Evolutionary conservation across 1,139 yeast species (phyloP), one percentile per base, ranked within the genome.

Genomic region (Suhomyces guaymorum): DNA sequence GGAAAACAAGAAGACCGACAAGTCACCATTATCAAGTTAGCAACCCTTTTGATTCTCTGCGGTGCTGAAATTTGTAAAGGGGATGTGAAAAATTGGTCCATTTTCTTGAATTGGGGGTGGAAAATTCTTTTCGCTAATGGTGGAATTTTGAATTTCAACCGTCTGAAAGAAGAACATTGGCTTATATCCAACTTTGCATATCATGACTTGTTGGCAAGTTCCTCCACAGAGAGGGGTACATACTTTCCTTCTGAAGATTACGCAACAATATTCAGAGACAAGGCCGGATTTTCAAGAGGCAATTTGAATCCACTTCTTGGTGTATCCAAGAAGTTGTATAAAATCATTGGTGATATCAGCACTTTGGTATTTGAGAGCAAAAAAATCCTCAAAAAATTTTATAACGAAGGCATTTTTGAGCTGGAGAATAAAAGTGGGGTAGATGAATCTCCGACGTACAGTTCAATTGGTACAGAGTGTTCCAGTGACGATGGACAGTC

Each of bases 161-260:
- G 65, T 31, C 77, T 76, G 53, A 78, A 75, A 44, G 79, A 75
- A 40, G 78, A 78, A 42, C 79, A 81, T 42, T 86, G 92, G 85
- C 65, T 86, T 37, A 78, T 83, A 16, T 77, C 88, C n/a, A 84
- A 82, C 55, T 86, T 82, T 59, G 88, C 89, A 1, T 86, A 85
- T 52, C 95, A 86, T 55, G 95, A 85, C 52, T 72, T 86, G 25
- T 64, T 83, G 44, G 80, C 92, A 1, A 73, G 81, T 34, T 75
- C 84, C 10, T 68, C 70, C 22, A 64, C 73, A 32, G 78, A 75
- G 36, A 54, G 81, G 31, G 80, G 80, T 1, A 70, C 82, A 0
- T 78, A 77, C 49, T 80, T 80, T 51, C 70, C 79, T 0, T 60
- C 73, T 15, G 62, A 63, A 11, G 78, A 77, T 28, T 84, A 85